Conservation (phyloP, 257 asterid genomes). For the Galeopsis tetrahit region DNA sequence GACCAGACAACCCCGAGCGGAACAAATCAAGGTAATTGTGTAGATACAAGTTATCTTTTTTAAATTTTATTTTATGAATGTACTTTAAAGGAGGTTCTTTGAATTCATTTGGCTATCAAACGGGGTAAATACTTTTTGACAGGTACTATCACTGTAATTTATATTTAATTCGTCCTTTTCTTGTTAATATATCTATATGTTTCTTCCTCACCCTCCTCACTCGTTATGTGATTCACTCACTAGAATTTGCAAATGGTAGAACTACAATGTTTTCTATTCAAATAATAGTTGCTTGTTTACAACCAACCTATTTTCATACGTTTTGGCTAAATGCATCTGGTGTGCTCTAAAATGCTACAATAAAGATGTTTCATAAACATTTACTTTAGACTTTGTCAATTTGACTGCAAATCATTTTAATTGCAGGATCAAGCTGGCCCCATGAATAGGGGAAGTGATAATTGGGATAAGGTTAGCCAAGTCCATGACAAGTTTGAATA, state of each 20-base stretch:
- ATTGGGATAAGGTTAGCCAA: conserved; percentile 73
- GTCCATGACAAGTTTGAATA: conserved; percentile 92
- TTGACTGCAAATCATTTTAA: conserved; percentile 24
- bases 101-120: conserved; percentile 3
- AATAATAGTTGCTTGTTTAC: conserved; percentile 18
- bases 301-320: background rate
- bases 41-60: conserved; percentile 7
- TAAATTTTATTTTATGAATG: conserved; percentile 11
- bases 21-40: conserved; percentile 62
- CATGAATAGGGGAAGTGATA: conserved; percentile 50
- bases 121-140: background rate
- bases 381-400: conserved; percentile 16
- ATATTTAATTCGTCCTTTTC: background rate
- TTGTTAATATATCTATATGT: background rate
- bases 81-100: background rate
- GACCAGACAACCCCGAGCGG: conserved; percentile 63
- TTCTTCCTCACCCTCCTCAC: background rate
- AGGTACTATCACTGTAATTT: conserved; percentile 4
- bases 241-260: conserved; percentile 16
- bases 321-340: conserved; percentile 19
- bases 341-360: conserved; percentile 14
- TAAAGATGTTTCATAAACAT: background rate
- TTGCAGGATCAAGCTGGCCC: conserved; percentile 63
- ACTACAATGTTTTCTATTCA: conserved; percentile 17
- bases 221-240: background rate